phyloP scores from a whole-genome alignment of 2,329 filamentous ascomycete species.

The Penicillium occitanis region DNA sequence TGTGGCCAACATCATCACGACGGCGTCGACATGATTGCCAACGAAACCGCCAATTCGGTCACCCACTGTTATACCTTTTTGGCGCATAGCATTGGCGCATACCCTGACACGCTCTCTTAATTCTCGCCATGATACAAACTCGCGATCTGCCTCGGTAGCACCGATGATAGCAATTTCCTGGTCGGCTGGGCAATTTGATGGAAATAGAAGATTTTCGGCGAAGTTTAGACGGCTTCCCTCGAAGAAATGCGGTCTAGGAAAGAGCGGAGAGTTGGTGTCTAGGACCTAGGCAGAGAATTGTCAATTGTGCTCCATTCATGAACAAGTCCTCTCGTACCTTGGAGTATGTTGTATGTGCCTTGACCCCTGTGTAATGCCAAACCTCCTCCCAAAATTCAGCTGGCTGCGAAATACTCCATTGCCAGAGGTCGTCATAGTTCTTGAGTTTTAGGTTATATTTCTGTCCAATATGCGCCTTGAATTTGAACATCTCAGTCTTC shows the following conservation, averaged over 20 bases:
- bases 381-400: slow-evolving; percentile 79
- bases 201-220: slow-evolving; percentile 90
- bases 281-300: slow-evolving; percentile 57
- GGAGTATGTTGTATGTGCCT: slow-evolving; percentile 60
- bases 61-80: slow-evolving; percentile 61
- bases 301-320: background rate
- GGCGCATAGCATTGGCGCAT: slow-evolving; percentile 70
- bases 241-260: slow-evolving; percentile 86
- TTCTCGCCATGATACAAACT: slow-evolving; percentile 72
- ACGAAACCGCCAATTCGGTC: slow-evolving; percentile 72
- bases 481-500: slow-evolving; percentile 69
- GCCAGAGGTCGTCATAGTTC: slow-evolving; percentile 73
- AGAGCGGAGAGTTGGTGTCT: slow-evolving; percentile 67
- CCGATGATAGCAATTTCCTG: slow-evolving; percentile 71
- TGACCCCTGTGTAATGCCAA: slow-evolving; percentile 79
- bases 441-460: slow-evolving; percentile 63
- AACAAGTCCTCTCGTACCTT: slow-evolving; percentile 31
- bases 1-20: slow-evolving; percentile 84
- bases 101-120: slow-evolving; percentile 73
- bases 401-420: slow-evolving; percentile 79
- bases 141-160: slow-evolving; percentile 69
- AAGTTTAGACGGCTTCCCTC: slow-evolving; percentile 79
- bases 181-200: slow-evolving; percentile 58
- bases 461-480: slow-evolving; percentile 67
- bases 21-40: slow-evolving; percentile 82